Evolutionary conservation across 768 basidiomycete species (phyloP).

Genomic region (Leccinum arenicola): DNA sequence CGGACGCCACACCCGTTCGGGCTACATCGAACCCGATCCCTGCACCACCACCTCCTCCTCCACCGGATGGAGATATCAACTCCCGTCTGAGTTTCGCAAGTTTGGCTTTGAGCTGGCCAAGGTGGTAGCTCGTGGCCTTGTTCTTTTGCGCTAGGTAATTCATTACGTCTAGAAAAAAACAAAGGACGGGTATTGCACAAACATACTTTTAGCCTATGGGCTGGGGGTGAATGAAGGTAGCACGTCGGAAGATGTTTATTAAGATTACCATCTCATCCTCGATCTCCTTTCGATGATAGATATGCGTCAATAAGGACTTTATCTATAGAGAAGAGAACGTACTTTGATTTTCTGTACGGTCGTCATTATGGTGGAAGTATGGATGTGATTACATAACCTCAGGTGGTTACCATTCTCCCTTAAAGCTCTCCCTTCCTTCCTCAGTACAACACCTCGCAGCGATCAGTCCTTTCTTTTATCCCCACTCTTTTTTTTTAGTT

Average conservation of each 20-base stretch:
- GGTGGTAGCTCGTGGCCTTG: constrained; percentile 93
- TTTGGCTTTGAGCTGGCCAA: constrained; percentile 97
- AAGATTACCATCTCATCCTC: constrained; percentile 92
- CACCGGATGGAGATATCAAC: constrained; percentile 72
- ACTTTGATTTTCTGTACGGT: constrained; percentile 91
- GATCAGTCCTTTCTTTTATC: constrained; percentile 22
- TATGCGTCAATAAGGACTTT: constrained; percentile 9
- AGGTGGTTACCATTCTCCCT: constrained; percentile 6
- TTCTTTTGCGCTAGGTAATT: constrained; percentile 80
- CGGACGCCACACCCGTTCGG: constrained; percentile 94
- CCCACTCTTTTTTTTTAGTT: constrained; percentile 25
- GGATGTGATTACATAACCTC: constrained; percentile 14
- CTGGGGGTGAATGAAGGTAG: constrained; percentile 25
- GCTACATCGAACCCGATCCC: constrained; percentile 98
- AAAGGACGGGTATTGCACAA: constrained; percentile 9
- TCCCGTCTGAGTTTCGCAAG: constrained; percentile 96
- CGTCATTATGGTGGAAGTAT: constrained; percentile 50
- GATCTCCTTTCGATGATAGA: constrained; percentile 59
- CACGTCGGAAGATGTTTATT: constrained; percentile 10
- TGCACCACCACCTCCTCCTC: constrained; percentile 86
- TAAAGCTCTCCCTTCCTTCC: not conserved
- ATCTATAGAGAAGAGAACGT: constrained; percentile 21
- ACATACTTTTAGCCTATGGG: constrained; percentile 75
- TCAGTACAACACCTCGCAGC: constrained; percentile 9
- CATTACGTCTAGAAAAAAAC: constrained; percentile 11